Evolutionary conservation across 2,329 filamentous ascomycete genomes (phyloP).

Genomic region (Trichoderma koningiopsis): DNA sequence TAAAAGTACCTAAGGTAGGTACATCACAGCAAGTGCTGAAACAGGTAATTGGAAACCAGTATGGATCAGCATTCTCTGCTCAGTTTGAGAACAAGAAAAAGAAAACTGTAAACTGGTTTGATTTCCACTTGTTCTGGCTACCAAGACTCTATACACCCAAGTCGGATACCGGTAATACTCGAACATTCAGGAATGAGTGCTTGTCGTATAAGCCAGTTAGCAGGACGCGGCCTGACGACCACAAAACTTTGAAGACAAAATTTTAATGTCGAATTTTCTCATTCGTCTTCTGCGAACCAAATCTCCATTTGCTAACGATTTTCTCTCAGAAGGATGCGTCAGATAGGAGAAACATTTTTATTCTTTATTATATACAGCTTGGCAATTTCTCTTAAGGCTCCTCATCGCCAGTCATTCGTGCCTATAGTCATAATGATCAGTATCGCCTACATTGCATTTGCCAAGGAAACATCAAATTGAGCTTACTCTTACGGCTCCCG

Average conservation of each 20-base stretch:
- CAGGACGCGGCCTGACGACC: neutral
- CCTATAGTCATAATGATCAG: constrained; percentile 42
- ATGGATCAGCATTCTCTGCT: neutral
- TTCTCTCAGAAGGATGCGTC: neutral
- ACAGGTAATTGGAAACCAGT: neutral
- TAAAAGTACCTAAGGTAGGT: constrained; percentile 7
- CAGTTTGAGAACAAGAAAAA: no score
- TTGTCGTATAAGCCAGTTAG: neutral
- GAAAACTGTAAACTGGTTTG: neutral
- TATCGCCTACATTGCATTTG: neutral
- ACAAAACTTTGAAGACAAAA: neutral
- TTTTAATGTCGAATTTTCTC: neutral
- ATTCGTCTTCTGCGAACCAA: neutral
- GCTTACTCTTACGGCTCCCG: constrained; percentile 67
- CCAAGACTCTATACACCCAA: neutral
- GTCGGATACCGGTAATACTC: no score
- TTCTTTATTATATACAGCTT: constrained; percentile 42
- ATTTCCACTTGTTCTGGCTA: neutral
- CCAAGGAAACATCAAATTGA: no score
- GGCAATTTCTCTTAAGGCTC: constrained; percentile 47
- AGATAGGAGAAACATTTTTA: constrained; percentile 1
- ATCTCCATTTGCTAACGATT: neutral
- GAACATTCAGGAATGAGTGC: neutral
- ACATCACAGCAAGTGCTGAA: constrained; percentile 9
- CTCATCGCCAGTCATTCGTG: constrained; percentile 57